Evolutionary conservation across 257 asterid genomes (phyloP).

Genomic region (Rauvolfia tetraphylla): DNA sequence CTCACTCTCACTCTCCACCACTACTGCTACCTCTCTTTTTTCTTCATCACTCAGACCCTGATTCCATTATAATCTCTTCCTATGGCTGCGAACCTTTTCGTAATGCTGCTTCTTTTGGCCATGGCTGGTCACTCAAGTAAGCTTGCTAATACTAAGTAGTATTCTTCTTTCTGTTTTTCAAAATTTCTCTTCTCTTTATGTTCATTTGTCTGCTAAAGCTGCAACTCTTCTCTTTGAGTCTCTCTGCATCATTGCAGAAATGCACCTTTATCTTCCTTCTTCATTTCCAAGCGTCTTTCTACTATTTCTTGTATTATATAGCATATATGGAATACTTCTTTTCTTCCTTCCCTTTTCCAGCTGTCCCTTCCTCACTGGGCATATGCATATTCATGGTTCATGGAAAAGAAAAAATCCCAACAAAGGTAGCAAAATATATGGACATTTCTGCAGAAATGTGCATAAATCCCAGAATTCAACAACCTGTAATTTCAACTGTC

Average conservation of each 20-base stretch:
- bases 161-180: not conserved
- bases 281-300: not conserved
- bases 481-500: not conserved
- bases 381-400: not conserved
- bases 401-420: not conserved
- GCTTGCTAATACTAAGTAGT: constrained; percentile 14
- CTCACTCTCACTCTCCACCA: constrained; percentile 3
- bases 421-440: not conserved
- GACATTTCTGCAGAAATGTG: not conserved
- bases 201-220: too few relatives aligned
- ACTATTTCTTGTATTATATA: not conserved
- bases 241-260: too few relatives aligned
- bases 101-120: constrained; percentile 48
- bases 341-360: not conserved
- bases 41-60: constrained; percentile 1
- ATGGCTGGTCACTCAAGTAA: constrained; percentile 74
- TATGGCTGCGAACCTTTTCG: constrained; percentile 37
- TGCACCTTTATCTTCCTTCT: not conserved
- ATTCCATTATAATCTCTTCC: not conserved
- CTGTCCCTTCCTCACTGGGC: not conserved
- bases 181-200: too few relatives aligned
- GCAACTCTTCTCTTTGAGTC: too few relatives aligned
- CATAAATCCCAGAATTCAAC: not conserved
- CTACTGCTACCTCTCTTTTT: not conserved
- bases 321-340: not conserved